Evolutionary conservation across 75 land plant genomes (phyloP).

Genomic region (Cunninghamia lanceolata): DNA sequence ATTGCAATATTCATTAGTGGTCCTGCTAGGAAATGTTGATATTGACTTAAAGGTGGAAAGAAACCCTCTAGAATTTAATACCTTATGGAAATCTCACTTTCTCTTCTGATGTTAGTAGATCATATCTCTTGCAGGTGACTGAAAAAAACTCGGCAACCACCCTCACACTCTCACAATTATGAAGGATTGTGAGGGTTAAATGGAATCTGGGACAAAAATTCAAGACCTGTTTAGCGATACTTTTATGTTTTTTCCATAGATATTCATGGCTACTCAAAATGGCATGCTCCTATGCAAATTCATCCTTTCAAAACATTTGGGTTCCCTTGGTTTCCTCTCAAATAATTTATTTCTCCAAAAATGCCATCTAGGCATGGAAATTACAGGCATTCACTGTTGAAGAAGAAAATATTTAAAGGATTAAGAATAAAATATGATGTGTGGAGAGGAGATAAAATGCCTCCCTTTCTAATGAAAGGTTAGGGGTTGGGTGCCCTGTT

Average conservation of each 20-base stretch:
- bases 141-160: no score
- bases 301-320: not conserved
- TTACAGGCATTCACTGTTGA: not conserved
- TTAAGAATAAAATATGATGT: not conserved
- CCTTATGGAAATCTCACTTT: not conserved
- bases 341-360: not conserved
- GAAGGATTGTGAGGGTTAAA: not conserved
- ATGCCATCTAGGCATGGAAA: not conserved
- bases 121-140: no score
- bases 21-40: not conserved
- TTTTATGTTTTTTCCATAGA: not conserved
- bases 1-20: not conserved
- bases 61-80: not conserved
- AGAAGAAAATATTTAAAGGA: not conserved
- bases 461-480: conserved; percentile 49
- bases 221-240: not conserved
- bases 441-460: not conserved
- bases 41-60: not conserved
- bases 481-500: conserved; percentile 71
- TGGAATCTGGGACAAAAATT: not conserved
- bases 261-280: not conserved
- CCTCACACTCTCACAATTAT: not conserved
- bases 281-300: not conserved
- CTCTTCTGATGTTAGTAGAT: not conserved
- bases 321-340: not conserved